phyloP scores from a whole-genome alignment of 1,139 yeast genomes.

The Hanseniaspora uvarum region DNA sequence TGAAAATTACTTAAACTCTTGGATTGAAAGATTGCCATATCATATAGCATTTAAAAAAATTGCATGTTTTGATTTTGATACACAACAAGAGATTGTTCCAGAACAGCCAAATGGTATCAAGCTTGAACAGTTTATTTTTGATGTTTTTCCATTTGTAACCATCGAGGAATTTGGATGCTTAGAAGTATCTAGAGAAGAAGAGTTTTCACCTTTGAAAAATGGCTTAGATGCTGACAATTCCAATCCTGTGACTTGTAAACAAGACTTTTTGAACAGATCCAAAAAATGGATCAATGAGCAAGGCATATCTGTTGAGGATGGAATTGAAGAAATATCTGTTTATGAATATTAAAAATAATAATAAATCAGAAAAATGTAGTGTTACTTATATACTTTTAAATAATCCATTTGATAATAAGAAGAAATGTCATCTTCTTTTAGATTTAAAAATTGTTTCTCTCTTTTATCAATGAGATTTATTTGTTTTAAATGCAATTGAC shows the following conservation, averaged over 20 bases:
- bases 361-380: background rate
- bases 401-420: conserved; percentile 26
- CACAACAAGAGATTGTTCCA: conserved; percentile 47
- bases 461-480: background rate
- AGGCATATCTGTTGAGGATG: conserved; percentile 11
- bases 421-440: conserved; percentile 26
- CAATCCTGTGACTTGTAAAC: conserved; percentile 73
- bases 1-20: conserved; percentile 46
- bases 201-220: conserved; percentile 90
- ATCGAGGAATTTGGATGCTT: conserved; percentile 76
- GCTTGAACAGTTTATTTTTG: conserved; percentile 93
- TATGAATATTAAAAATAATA: conserved; percentile 9
- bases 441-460: conserved; percentile 10
- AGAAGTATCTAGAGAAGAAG: conserved; percentile 76
- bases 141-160: conserved; percentile 75
- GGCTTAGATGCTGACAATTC: conserved; percentile 74
- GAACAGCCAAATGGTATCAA: conserved; percentile 77
- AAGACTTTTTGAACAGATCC: conserved; percentile 54
- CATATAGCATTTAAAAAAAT: conserved; percentile 92
- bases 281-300: conserved; percentile 50
- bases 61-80: conserved; percentile 40
- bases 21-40: conserved; percentile 74
- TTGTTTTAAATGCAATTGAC: conserved; percentile 1
- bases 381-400: background rate
- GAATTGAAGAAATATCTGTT: conserved; percentile 4